Percentiles rank a stretch among this genome's conserved stretches.
phyloP scores from a whole-genome alignment of 2,329 filamentous ascomycete species.

The Talaromyces piceae region DNA sequence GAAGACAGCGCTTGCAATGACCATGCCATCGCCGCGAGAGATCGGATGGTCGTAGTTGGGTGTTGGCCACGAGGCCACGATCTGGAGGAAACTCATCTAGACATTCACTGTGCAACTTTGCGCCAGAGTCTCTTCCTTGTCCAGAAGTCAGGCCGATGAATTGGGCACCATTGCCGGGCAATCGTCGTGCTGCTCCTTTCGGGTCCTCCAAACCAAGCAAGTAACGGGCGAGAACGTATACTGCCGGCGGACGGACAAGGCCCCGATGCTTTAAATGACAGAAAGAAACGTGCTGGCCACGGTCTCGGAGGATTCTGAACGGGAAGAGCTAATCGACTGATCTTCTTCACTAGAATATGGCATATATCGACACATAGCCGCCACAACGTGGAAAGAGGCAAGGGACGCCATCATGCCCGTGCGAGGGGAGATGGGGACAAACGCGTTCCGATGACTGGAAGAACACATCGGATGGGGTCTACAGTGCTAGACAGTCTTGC shows the following conservation, averaged over 20 bases:
- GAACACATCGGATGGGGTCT: background rate
- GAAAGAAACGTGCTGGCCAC: background rate
- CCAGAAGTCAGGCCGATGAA: background rate
- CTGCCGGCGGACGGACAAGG: background rate
- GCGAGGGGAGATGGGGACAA: too few species aligned
- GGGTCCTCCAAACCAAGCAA: background rate
- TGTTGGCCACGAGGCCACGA: constrained; percentile 31
- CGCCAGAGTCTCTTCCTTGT: background rate
- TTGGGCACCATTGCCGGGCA: background rate
- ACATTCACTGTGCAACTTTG: background rate
- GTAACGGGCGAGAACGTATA: background rate
- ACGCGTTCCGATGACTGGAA: background rate
- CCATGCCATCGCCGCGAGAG: constrained; percentile 37
- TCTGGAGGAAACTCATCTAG: constrained; percentile 4
- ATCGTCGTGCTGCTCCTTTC: background rate
- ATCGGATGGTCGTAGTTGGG: constrained; percentile 43
- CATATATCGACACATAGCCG: background rate
- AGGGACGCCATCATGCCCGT: background rate
- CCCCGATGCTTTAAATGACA: background rate
- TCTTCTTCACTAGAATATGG: background rate
- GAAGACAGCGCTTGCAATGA: constrained; percentile 36
- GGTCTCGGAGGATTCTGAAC: background rate
- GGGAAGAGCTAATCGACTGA: background rate
- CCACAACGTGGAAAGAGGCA: background rate
- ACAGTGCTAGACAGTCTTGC: background rate